Evolutionary conservation across 2,329 filamentous ascomycete species (phyloP).

Genomic region (Diplodia corticola): DNA sequence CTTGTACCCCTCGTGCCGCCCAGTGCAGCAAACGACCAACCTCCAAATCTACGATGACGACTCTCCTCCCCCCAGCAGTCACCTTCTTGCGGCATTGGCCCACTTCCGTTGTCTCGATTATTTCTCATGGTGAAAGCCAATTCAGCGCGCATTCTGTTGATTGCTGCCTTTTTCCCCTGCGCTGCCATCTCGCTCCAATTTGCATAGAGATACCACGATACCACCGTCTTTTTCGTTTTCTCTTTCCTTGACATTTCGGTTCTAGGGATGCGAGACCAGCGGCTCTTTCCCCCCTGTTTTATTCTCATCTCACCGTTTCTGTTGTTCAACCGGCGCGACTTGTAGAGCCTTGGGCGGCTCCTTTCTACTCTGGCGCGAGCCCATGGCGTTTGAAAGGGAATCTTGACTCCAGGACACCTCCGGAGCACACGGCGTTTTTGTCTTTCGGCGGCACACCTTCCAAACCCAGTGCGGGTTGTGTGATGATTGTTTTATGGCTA

Average conservation of each 20-base stretch:
- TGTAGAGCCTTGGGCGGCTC: conserved; percentile 3
- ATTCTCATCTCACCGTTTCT: neutral
- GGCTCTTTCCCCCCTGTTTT: neutral
- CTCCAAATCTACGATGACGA: conserved; percentile 10
- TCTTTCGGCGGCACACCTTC: neutral
- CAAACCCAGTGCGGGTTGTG: conserved; percentile 15
- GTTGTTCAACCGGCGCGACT: neutral
- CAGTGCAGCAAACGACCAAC: conserved; percentile 8
- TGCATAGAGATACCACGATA: conserved; percentile 20
- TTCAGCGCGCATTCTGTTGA: neutral
- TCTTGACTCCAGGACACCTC: neutral
- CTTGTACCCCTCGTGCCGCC: neutral
- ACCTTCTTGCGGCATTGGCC: conserved; percentile 2
- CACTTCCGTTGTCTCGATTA: neutral
- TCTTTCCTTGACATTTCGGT: neutral
- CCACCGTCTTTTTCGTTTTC: conserved; percentile 12
- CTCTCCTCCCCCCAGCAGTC: conserved; percentile 16
- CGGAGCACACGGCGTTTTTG: conserved; percentile 3
- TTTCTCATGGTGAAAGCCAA: neutral
- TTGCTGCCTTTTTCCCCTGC: conserved; percentile 15
- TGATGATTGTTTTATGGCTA: conserved; percentile 16
- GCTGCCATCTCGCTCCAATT: conserved; percentile 7
- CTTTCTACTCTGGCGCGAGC: neutral
- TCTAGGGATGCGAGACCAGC: neutral
- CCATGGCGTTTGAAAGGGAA: neutral